These are phyloP conservation scores for Saccharomyces hybrid DNA, from an alignment of 1,139 yeast genomes.

Conservation along the genomic window DNA sequence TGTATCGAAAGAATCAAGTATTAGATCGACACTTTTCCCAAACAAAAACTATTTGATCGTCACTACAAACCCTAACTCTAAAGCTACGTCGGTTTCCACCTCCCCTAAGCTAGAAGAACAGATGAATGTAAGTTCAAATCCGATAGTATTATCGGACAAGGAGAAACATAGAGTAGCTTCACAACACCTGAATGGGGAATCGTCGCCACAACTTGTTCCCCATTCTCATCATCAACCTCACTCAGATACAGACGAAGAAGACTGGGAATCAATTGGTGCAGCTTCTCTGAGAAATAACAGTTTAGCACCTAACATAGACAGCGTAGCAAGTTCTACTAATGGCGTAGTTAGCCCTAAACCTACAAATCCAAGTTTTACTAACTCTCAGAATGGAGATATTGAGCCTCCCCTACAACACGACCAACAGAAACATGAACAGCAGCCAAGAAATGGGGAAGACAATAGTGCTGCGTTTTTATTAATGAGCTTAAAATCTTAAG, in stretches of 20 bases:
- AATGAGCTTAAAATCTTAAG: slow-evolving; percentile 25
- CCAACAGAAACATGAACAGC: slow-evolving; percentile 8
- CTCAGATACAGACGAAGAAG: slow-evolving; percentile 83
- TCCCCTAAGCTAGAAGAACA: slow-evolving; percentile 2
- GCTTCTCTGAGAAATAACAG: slow-evolving; percentile 42
- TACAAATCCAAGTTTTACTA: slow-evolving; percentile 10
- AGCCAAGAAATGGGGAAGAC: slow-evolving; percentile 14
- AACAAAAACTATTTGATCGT: slow-evolving; percentile 5
- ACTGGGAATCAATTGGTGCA: slow-evolving; percentile 88
- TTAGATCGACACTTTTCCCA: slow-evolving; percentile 17
- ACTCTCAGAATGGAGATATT: slow-evolving; percentile 15
- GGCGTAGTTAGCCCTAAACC: slow-evolving; percentile 3
- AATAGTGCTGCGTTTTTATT: slow-evolving; percentile 27
- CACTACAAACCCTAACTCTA: background rate
- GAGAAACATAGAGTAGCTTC: background rate
- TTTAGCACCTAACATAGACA: slow-evolving; percentile 8
- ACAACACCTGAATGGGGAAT: background rate
- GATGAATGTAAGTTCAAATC: background rate
- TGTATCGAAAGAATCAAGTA: slow-evolving; percentile 18
- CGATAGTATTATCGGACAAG: background rate
- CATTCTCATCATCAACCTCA: slow-evolving; percentile 11
- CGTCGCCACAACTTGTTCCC: background rate
- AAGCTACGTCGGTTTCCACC: background rate
- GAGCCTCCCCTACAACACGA: slow-evolving; percentile 6
- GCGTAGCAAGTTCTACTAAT: slow-evolving; percentile 2